These are phyloP conservation scores for Monilinia fructicola DNA, from an alignment of 2,329 filamentous ascomycete species.

Conservation along the genomic window DNA sequence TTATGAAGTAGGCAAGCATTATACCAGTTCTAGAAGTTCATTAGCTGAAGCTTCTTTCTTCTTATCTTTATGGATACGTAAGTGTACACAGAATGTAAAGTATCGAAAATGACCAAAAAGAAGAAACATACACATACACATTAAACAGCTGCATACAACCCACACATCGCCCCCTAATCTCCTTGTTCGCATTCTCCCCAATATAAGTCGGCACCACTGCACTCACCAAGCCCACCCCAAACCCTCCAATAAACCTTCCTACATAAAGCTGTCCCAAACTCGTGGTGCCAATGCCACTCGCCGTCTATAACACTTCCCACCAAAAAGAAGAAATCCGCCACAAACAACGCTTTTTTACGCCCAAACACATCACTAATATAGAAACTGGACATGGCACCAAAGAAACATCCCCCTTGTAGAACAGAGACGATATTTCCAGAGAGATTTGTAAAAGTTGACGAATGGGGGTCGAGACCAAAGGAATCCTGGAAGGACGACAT, in stretches of 20 bases:
- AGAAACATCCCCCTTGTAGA: slow-evolving; percentile 65
- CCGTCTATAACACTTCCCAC: slow-evolving; percentile 22
- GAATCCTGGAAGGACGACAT: slow-evolving; percentile 56
- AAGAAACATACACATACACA: slow-evolving; percentile 27
- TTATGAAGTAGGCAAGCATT: slow-evolving; percentile 26
- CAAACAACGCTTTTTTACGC: slow-evolving; percentile 25
- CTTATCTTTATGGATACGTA: background rate
- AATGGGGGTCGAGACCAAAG: slow-evolving; percentile 3
- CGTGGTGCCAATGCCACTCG: slow-evolving; percentile 21
- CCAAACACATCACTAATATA: slow-evolving; percentile 39
- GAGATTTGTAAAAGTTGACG: slow-evolving; percentile 3
- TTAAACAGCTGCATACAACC: slow-evolving; percentile 28
- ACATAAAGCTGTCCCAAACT: slow-evolving; percentile 23
- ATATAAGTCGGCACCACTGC: slow-evolving; percentile 28
- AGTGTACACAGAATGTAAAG: background rate
- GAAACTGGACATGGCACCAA: slow-evolving; percentile 54
- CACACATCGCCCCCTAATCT: slow-evolving; percentile 26
- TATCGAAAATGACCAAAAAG: too few species aligned
- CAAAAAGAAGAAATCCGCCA: slow-evolving; percentile 24
- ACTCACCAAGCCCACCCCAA: slow-evolving; percentile 26
- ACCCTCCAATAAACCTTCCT: slow-evolving; percentile 25
- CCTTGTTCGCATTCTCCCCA: slow-evolving; percentile 26
- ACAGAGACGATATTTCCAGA: slow-evolving; percentile 55
- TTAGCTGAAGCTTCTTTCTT: background rate
- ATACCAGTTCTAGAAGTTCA: slow-evolving; percentile 18